Evolutionary conservation across 257 asterid genomes (phyloP), one percentile per base, ranked within the genome.

Genomic region (Solanum pinnatisectum): DNA sequence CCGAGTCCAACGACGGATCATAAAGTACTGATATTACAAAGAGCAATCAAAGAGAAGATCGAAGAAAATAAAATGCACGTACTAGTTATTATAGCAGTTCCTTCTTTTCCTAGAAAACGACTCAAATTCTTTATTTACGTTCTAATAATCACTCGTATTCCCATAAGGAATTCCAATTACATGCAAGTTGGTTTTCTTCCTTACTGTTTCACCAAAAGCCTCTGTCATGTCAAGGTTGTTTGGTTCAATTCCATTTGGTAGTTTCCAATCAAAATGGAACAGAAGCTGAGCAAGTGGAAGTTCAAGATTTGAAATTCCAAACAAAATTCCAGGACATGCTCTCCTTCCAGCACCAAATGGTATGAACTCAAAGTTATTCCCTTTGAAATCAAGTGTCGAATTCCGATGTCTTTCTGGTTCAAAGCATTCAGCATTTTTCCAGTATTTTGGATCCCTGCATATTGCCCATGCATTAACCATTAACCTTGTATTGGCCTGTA

Each of bases 321-420:
- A 91, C 42, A 88, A 27, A 2, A 74, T 74, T 37, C 93, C 93
- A 3, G 93, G 94, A 56, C 93, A 92, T 63, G 88, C 89, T 40
- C 91, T 90, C 59, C 87, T 90, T 7, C 94, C 92, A 27, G 65
- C 71, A 52, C 93, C 91, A 20, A 92, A 91, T 10, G 92, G 93
- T 14, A 92, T 30, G 13, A 23, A 90, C 25, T 87, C 72, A 52
- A 86, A 92, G 42, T 87, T 59, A 25, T 84, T 81, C 22, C 92
- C 89, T 1, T 15, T 35, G 23, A 56, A 92, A 78, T 90, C 94
- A 52, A 90, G 46, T 89, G n/a, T 83, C 76, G 90, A 8, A 91
- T 93, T 46, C 67, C 42, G 18, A 84, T 91, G 70, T 70, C 74
- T 40, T 91, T 93, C 0, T 91, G 89, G 44, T 78, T 40, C 84